Conservation (phyloP, 495 filamentous ascomycete species). For the Penicillium alfredii region DNA sequence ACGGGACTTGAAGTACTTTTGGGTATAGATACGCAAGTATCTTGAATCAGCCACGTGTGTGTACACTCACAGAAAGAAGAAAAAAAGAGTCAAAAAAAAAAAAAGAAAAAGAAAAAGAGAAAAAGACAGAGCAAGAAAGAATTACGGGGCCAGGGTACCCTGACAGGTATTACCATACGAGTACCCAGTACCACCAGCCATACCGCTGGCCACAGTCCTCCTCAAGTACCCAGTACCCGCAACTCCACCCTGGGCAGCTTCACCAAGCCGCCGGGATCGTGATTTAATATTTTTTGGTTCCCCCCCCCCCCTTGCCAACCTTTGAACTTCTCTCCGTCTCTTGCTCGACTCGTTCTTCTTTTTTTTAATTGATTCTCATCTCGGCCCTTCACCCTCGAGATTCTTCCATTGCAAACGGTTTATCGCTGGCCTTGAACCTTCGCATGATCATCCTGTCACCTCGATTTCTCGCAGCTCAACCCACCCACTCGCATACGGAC, state of each 20-base stretch:
- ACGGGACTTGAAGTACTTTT: too few species aligned
- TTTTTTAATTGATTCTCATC: too few species aligned
- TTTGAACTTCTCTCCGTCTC: constrained; percentile 3
- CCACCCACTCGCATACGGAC: constrained; percentile 25
- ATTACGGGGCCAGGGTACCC: too few species aligned
- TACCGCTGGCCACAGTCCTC: constrained; percentile 2
- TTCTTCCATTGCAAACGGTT: too few species aligned
- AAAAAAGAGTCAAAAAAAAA: too few species aligned
- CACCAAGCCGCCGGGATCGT: constrained; percentile 17
- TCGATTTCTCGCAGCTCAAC: constrained; percentile 12
- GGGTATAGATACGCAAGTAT: constrained; percentile 11
- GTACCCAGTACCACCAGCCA: constrained; percentile 3
- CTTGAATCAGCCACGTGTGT: constrained; percentile 4
- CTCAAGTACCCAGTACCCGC: constrained; percentile 25
- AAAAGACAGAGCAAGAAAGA: too few species aligned
- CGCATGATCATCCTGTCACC: constrained; percentile 26
- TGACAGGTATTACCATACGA: constrained; percentile 1
- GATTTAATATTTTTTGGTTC: constrained; percentile 25
- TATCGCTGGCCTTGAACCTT: constrained; percentile 27
- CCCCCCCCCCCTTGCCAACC: constrained; percentile 4
- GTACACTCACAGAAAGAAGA: too few species aligned
- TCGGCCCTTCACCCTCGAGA: not conserved
- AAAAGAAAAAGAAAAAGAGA: too few species aligned
- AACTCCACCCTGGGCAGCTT: too few species aligned
- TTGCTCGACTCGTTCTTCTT: too few species aligned